Evolutionary conservation across 1,284 basidiomycete species (phyloP).

Genomic region (Coniferiporia weirii): DNA sequence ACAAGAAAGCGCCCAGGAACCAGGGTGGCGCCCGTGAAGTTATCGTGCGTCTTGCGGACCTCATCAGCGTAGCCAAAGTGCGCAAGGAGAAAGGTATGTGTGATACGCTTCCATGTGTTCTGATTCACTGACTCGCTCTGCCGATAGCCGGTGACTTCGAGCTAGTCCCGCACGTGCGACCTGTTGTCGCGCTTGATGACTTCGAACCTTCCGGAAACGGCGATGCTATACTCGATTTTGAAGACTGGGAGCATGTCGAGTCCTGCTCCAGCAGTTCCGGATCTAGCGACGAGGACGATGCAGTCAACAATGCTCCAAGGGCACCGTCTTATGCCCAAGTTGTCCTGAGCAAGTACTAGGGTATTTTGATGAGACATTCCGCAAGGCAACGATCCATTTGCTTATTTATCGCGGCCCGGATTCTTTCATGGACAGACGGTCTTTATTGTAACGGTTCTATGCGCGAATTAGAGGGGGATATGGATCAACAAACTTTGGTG

Average conservation of each 20-base stretch:
- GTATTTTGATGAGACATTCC: background rate
- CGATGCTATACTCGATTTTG: background rate
- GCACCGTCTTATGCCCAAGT: conserved; percentile 16
- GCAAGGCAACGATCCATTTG: background rate
- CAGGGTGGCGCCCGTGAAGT: background rate
- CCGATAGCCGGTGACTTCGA: conserved; percentile 15
- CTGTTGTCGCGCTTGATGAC: conserved; percentile 16
- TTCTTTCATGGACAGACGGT: background rate
- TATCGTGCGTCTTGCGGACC: conserved; percentile 9
- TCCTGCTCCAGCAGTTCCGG: conserved; percentile 5
- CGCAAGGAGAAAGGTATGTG: conserved; percentile 13
- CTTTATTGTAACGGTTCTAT: background rate
- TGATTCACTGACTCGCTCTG: background rate
- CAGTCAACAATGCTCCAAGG: background rate
- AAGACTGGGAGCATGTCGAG: conserved; percentile 17
- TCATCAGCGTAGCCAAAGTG: conserved; percentile 11
- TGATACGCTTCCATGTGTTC: background rate
- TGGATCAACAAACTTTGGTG: background rate
- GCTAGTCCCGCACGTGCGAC: conserved; percentile 11
- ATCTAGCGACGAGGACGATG: conserved; percentile 16
- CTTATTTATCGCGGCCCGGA: background rate
- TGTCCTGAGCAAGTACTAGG: conserved; percentile 6
- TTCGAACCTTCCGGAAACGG: conserved; percentile 1
- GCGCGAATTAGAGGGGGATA: background rate
- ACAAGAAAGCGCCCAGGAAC: background rate